Base-by-base conservation (phyloP, 768 basidiomycete genomes). In the Russula abietina region DNA sequence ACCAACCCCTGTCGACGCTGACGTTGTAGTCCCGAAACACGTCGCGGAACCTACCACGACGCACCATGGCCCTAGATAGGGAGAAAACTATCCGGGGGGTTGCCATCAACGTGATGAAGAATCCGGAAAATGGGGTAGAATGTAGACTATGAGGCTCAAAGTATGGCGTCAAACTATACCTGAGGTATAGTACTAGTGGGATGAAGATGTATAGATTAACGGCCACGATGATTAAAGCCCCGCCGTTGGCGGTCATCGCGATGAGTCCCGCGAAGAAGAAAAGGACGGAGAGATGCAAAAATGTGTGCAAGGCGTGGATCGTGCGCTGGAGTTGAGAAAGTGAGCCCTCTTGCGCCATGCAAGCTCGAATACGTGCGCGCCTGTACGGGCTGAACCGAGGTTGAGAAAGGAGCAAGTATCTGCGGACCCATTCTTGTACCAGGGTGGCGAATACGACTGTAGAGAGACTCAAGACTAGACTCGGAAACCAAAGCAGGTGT, bases 61-160 rank as follows among this genome's bases (percentile, higher is more conserved):
- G 14, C 3, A 53, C 22, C 24, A 60, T 17, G 17, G 26, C 14
- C 33, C 43, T 54, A 19, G 30, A 54, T n/a, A 54, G 33, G 36
- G 45, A 60, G 9, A n/a, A 11, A 2, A 1, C 43, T 17, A 46
- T 24, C 9, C 30, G 26, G 24, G 55, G 55, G n/a, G 45, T 12
- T 6, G 2, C 19, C 14, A 22, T 56, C 46, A 55, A n/a, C 7
- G 36, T 50, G n/a, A 61, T 28, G 55, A 56, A 33, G 22, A 56
- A 26, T 30, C 54, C 54, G 0, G 55, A 56, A 17, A 61, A 14
- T 38, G 60, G 60, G 11, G 55, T 61, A n/a, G 60, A 61, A 28
- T 49, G 56, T 28, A 51, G 16, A 19, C 46, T 56, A 9, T 61
- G 54, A 10, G 55, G 46, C 7, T 50, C 4, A 26, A 50, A 56